Conservation (phyloP, 352 stramenopile genomes). For the Phytophthora pini region DNA sequence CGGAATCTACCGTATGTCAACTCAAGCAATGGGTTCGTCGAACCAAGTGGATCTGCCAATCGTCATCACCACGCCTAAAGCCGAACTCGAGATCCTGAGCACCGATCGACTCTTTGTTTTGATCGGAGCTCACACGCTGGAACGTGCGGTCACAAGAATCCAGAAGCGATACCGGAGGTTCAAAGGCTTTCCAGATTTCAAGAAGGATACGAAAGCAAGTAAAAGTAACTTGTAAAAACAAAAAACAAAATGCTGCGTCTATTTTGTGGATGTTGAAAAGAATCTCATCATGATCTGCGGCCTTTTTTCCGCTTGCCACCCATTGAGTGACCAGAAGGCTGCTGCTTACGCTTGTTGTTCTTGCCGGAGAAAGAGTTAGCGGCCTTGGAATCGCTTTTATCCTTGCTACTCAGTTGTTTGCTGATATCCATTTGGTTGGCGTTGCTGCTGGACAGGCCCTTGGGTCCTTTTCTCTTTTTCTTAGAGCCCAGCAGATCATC, state of each 20-base stretch:
- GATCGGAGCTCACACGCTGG: constrained; percentile 73
- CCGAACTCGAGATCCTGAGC: constrained; percentile 53
- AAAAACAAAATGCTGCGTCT: constrained; percentile 9
- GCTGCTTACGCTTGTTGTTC: constrained; percentile 41
- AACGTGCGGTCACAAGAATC: constrained; percentile 65
- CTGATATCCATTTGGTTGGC: background rate
- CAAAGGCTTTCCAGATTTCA: constrained; percentile 25
- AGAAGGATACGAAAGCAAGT: constrained; percentile 5
- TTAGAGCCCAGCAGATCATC: constrained; percentile 61
- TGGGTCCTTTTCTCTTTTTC: constrained; percentile 49
- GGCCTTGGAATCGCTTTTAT: background rate
- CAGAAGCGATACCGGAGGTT: constrained; percentile 54
- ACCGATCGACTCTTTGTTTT: constrained; percentile 77
- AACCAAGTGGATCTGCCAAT: constrained; percentile 69
- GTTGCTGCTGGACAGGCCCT: constrained; percentile 5
- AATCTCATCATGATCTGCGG: constrained; percentile 25
- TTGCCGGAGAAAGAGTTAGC: background rate
- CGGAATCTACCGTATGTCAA: constrained; percentile 76
- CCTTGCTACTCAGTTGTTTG: constrained; percentile 5
- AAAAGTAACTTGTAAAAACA: constrained; percentile 10
- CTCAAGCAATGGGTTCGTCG: constrained; percentile 46
- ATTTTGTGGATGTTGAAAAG: constrained; percentile 22
- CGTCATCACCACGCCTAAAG: constrained; percentile 75
- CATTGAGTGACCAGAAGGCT: constrained; percentile 4
- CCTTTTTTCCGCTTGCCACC: constrained; percentile 36